A percentile compares a stretch with the other conserved stretches of the same genome.
Conservation (phyloP, 2,329 filamentous ascomycete species). For the Lithohypha guttulata region DNA sequence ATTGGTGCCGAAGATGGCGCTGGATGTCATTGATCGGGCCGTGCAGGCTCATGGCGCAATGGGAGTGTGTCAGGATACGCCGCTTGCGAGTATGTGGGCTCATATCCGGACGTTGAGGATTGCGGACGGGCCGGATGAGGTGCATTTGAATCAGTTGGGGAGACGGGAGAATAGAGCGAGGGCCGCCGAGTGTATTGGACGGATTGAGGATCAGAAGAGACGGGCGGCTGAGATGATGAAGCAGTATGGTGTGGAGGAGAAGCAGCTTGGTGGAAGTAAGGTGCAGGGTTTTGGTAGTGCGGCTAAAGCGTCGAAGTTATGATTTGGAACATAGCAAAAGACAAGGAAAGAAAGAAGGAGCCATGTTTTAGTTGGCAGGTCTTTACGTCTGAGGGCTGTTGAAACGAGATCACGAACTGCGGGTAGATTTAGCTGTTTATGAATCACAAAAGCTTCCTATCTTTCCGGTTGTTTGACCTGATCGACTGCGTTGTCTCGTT, state of each 20-base stretch:
- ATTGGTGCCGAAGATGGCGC: slow-evolving; percentile 69
- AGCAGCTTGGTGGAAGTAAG: slow-evolving; percentile 7
- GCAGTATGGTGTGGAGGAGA: slow-evolving; percentile 16
- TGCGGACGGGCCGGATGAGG: slow-evolving; percentile 91
- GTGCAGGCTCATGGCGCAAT: slow-evolving; percentile 84
- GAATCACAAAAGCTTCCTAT: too few relatives aligned
- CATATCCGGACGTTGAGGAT: slow-evolving; percentile 78
- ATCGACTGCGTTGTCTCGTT: too few relatives aligned
- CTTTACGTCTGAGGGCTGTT: too few relatives aligned
- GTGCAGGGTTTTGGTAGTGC: slow-evolving; percentile 1
- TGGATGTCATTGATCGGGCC: slow-evolving; percentile 83
- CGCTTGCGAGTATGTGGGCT: slow-evolving; percentile 58
- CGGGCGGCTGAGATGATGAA: slow-evolving; percentile 17
- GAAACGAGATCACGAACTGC: too few relatives aligned
- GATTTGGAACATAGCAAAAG: too few relatives aligned
- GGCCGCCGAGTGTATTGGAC: slow-evolving; percentile 24
- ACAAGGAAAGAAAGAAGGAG: too few relatives aligned
- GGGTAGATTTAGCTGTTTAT: too few relatives aligned
- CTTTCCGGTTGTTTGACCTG: too few relatives aligned
- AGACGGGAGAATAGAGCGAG: slow-evolving; percentile 41
- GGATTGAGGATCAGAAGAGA: slow-evolving; percentile 18
- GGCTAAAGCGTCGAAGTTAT: slow-evolving; percentile 3
- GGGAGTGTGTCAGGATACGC: slow-evolving; percentile 88
- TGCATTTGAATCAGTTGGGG: slow-evolving; percentile 57
- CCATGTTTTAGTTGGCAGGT: too few relatives aligned